Conservation (phyloP, 1,284 basidiomycete species). For the Schizophyllum commune region DNA sequence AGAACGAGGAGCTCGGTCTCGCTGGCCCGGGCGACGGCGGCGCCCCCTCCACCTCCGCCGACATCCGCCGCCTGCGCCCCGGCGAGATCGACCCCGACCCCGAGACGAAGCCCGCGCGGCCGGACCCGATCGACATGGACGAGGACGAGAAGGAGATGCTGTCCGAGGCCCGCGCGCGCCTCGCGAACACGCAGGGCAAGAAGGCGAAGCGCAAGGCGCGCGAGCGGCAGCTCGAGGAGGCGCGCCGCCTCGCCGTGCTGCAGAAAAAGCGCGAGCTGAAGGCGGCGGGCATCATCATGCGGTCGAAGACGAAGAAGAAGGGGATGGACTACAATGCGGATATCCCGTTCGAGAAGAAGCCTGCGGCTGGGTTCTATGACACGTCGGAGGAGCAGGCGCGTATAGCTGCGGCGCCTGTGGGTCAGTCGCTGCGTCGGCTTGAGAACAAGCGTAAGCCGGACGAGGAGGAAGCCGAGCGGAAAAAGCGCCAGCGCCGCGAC, state of each 20-base stretch:
- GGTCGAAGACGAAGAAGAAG: constrained; percentile 88
- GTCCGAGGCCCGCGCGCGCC: constrained; percentile 93
- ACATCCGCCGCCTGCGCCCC: constrained; percentile 82
- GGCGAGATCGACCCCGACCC: constrained; percentile 99
- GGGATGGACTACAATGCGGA: constrained; percentile 99
- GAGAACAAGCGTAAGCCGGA: constrained; percentile 94
- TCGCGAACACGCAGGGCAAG: constrained; percentile 99
- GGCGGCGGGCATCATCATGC: constrained; percentile 94
- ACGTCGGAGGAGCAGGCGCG: constrained; percentile 93
- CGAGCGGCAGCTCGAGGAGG: constrained; percentile 94
- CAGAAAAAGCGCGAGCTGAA: constrained; percentile 99
- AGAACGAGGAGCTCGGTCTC: constrained; percentile 87
- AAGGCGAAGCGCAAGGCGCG: constrained; percentile 99
- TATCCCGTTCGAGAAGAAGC: constrained; percentile 97
- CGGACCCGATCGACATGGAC: constrained; percentile 99
- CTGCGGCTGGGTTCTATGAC: constrained; percentile 95
- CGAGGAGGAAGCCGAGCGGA: constrained; percentile 77
- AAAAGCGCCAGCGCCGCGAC: constrained; percentile 74
- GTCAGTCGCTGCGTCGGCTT: constrained; percentile 81
- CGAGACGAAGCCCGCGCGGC: constrained; percentile 95
- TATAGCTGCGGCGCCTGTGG: constrained; percentile 81
- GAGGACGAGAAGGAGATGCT: constrained; percentile 99
- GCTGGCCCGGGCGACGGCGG: constrained; percentile 75
- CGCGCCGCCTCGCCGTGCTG: constrained; percentile 86
- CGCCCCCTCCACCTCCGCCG: constrained; percentile 80